Evolutionary conservation across 176 grass and related monocot species (phyloP).

Genomic region (Panicum miliaceum): DNA sequence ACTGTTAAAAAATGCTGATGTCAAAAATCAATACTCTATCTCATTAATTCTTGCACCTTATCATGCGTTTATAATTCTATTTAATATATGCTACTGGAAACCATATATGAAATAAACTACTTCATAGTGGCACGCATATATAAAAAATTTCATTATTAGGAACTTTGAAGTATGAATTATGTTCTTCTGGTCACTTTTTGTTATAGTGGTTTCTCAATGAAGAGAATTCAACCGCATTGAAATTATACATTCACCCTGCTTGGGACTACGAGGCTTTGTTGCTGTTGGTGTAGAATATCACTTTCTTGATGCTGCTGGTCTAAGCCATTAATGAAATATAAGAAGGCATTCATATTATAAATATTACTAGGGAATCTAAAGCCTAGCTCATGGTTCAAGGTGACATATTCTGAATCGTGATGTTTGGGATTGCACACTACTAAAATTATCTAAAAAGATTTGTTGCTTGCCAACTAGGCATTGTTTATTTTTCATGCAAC

Average conservation of each 20-base stretch:
- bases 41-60: not conserved
- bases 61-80: not conserved
- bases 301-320: too few relatives aligned
- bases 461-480: not conserved
- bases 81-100: not conserved
- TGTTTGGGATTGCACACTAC: not conserved
- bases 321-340: not conserved
- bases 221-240: not conserved
- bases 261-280: too few relatives aligned
- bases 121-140: not conserved
- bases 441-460: not conserved
- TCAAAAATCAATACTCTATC: not conserved
- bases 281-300: too few relatives aligned
- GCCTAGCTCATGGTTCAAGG: not conserved
- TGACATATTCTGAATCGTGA: not conserved
- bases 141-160: not conserved
- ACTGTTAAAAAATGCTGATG: constrained; percentile 1
- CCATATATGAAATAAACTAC: not conserved
- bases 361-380: not conserved
- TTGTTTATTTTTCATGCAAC: not conserved
- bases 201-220: not conserved
- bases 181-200: not conserved
- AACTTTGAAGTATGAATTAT: not conserved
- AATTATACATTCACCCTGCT: not conserved
- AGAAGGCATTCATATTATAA: not conserved